Conservation (phyloP, 148 eudicot genomes). For the Gaultheria prostrata region DNA sequence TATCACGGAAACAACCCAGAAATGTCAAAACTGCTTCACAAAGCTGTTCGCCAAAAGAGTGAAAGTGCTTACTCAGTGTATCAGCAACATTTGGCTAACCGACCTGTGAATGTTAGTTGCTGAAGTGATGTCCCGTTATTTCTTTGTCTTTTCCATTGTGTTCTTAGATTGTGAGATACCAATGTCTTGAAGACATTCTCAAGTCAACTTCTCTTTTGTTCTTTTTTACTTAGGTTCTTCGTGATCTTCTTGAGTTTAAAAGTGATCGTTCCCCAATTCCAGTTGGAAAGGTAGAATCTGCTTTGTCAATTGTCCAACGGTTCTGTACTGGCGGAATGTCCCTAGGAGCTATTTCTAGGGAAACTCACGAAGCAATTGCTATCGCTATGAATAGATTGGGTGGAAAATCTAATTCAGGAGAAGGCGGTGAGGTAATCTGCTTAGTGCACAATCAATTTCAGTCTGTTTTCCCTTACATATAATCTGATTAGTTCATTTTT, state of each 20-base stretch:
- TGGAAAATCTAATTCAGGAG: constrained; percentile 98
- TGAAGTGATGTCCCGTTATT: constrained; percentile 1
- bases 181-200: constrained; percentile 2
- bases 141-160: neutral
- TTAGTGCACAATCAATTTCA: neutral
- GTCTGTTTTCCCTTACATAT: neutral
- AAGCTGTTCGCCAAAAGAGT: constrained; percentile 94
- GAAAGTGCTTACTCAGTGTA: constrained; percentile 96
- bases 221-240: constrained; percentile 59
- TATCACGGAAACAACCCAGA: constrained; percentile 97
- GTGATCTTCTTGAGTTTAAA: constrained; percentile 88
- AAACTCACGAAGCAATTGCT: constrained; percentile 99
- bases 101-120: constrained; percentile 90
- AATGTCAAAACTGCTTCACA: constrained; percentile 96
- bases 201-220: constrained; percentile 8
- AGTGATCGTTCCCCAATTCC: constrained; percentile 92
- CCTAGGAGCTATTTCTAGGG: constrained; percentile 98
- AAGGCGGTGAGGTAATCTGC: constrained; percentile 93
- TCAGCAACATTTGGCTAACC: constrained; percentile 95
- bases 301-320: constrained; percentile 83
- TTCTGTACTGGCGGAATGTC: constrained; percentile 99
- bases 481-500: neutral
- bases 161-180: neutral
- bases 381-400: constrained; percentile 99
- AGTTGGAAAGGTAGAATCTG: constrained; percentile 95